Base-by-base conservation (phyloP, 768 basidiomycete species). In the Serendipita vermifera region DNA sequence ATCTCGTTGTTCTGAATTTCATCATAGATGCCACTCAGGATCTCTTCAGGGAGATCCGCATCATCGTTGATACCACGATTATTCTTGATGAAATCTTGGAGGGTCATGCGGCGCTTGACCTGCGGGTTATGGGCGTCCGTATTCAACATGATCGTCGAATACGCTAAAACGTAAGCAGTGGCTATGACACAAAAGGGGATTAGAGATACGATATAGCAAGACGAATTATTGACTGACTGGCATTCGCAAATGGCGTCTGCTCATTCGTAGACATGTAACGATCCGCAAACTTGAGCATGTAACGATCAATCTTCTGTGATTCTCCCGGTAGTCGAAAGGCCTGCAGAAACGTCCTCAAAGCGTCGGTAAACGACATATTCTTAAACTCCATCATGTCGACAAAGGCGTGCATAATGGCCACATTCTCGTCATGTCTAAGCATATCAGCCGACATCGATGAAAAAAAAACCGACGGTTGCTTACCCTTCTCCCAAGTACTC, bases 401-500 rank as follows among this genome's bases (percentile, higher is more conserved):
- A 63, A 98, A 98, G 26, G 90, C 87, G 69, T 99, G 96, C 96
- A 99, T 98, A 58, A 79, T 88, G 0, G 88, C 83, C 54, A 98
- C 77, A 64, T 97, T 89, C 62, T 79, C 77, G 46, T 89, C 87
- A 54, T 94, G 90, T 29, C 94, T 98, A 62, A 55, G 35, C 17
- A 32, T 58, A 29, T 33, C 51, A n/a, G 58, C 20, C 29, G 35
- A 17, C 40, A 38, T n/a, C n/a, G n/a, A n/a, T n/a, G n/a, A n/a
- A n/a, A n/a, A n/a, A n/a, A n/a, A n/a, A n/a, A n/a, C n/a, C n/a
- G n/a, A n/a, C n/a, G n/a, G 39, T 5, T 7, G 74, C 82, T 67
- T 58, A 97, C 93, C 83, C 92, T 76, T 98, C 96, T 33, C 96
- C 96, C 3, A 99, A 74, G 68, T 96, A 98, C 73, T 99, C 96